Base-by-base conservation (phyloP, 257 asterid genomes). In the Jaltomata sinuosa region DNA sequence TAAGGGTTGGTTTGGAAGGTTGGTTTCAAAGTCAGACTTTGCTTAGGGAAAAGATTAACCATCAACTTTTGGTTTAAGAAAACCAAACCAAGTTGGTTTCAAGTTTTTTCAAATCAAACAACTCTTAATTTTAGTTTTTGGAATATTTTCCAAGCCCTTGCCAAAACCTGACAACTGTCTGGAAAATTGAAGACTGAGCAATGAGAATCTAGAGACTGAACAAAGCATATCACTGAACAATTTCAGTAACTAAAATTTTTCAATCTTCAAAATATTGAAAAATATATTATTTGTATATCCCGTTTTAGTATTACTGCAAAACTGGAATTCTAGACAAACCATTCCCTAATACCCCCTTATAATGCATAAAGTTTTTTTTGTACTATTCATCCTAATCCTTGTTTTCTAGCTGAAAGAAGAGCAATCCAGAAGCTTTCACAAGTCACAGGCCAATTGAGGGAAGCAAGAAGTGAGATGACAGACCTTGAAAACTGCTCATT, bases 401-500 rank as follows among this genome's bases (percentile, higher is more conserved):
- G 15, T 21, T 34, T 22, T 25, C 54, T 36, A 38, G 53, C 72
- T 6, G 34, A 80, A 54, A 21, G 25, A 3, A 80, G 16, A 55
- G 81, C 61, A 76, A 53, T 12, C 52, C 19, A 36, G 15, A 34
- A 55, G 38, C 45, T 21, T 80, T 55, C 53, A 55, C 16, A 80
- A 34, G 25, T 79, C 69, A n/a, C 50, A 80, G 22, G 83, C 12
- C 53, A 54, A 53, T n/a, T 72, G 77, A 81, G 82, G 27, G 85
- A 34, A 50, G 84, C 59, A 82, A 25, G 83, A 83, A 84, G 47
- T 50, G n/a, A 82, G 84, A 76, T 76, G 81, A 89, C 54, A 86
- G 83, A 94, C 98, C 98, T 94, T 76, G 88, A 87, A 82, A 88
- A 87, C 62, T 87, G 94, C 87, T 93, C 94, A 86, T 85, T 83